Base-by-base conservation (phyloP, 352 stramenopile genomes). In the Phytopythium mirpurense region DNA sequence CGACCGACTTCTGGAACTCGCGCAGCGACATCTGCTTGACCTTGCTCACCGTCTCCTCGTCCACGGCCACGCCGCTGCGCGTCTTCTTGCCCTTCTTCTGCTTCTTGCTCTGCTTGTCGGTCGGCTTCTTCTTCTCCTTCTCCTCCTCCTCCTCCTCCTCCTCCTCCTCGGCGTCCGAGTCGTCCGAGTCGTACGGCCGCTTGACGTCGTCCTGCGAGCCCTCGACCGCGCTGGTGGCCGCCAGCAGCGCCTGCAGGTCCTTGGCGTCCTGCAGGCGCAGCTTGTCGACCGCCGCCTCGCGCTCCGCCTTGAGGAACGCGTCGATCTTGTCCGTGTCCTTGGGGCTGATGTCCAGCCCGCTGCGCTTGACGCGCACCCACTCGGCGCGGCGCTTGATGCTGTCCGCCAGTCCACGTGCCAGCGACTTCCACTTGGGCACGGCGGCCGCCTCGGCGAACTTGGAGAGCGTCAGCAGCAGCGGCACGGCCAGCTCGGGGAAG, bases 401-500 rank as follows among this genome's bases (percentile, higher is more conserved):
- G 36, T 90, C 78, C 26, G 63, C 66, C 6, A 93, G 58, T 14
- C 76, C 81, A 45, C 72, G 72, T 5, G 71, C 74, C 24, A 90
- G 66, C n/a, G 74, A 72, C 21, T 86, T 88, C 86, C 84, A 96
- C 38, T 88, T 85, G 14, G 85, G 67, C 24, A 95, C 67, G 19
- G 72, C 63, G 40, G 72, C 95, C 21, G 78, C 73, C 50, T 87
- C 86, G 34, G 89, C 82, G 66, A 97, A 98, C 42, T 95, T 95
- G 56, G 80, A 82, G 56, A 98, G 76, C 43, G 81, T 74, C 34
- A 97, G 77, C 40, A 84, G 61, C 48, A 98, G 76, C 29, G 88
- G 80, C 56, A 98, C 83, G 0, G 84, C 86, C 54, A 98, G 90
- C 69, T 99, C 96, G 0, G 95, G 96, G 72, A 98, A 98, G 19